A percentile compares a stretch with the other conserved stretches of the same genome.
These are phyloP conservation scores for Capsicum chinense DNA, from an alignment of 257 asterid species.

Conservation along the genomic window DNA sequence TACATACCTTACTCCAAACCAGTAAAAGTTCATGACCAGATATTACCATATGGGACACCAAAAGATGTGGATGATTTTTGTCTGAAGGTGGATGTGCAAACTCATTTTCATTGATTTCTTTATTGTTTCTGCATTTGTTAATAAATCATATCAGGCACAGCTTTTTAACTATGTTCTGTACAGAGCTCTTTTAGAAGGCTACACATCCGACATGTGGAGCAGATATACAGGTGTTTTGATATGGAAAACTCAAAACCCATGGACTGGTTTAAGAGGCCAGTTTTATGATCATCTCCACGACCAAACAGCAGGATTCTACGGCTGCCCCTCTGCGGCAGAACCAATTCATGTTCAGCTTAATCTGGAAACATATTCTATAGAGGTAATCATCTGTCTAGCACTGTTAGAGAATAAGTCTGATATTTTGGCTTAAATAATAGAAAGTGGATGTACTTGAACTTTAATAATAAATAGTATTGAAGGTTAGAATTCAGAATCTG, in stretches of 20 bases:
- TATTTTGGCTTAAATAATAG: neutral
- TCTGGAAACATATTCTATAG: conserved; percentile 67
- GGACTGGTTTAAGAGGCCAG: conserved; percentile 98
- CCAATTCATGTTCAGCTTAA: conserved; percentile 95
- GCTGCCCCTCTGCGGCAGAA: conserved; percentile 94
- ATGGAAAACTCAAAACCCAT: conserved; percentile 99
- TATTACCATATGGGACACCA: conserved; percentile 78
- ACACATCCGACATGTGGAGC: conserved; percentile 97
- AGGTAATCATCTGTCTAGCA: conserved; percentile 52
- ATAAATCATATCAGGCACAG: conserved; percentile 72
- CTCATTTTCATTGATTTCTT: neutral
- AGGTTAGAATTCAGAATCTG: conserved; percentile 19
- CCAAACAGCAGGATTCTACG: conserved; percentile 97
- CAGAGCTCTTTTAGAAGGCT: conserved; percentile 97
- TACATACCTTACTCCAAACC: conserved; percentile 95
- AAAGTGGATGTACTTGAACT: neutral
- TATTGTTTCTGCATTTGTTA: neutral
- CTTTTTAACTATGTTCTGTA: conserved; percentile 85
- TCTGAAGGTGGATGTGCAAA: conserved; percentile 68
- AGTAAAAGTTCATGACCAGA: conserved; percentile 81
- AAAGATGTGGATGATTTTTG: conserved; percentile 90
- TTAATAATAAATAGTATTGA: neutral
- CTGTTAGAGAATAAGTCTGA: neutral
- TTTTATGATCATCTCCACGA: conserved; percentile 96
- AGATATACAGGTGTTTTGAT: conserved; percentile 93